These are phyloP conservation scores for Primulina eburnea DNA, from an alignment of 257 asterid genomes.

Conservation along the genomic window DNA sequence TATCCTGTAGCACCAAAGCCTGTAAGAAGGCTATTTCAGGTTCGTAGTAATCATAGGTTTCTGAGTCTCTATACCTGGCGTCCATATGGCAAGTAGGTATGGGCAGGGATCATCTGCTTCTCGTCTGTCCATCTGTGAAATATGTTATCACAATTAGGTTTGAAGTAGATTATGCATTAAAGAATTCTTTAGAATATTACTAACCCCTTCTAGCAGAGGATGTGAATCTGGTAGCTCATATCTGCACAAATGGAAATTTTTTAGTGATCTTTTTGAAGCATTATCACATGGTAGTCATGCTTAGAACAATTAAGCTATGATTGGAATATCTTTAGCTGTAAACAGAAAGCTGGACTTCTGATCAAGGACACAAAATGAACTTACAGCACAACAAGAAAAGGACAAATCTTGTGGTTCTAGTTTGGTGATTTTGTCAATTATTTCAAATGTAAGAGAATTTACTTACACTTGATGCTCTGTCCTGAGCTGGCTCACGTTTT, in stretches of 20 bases:
- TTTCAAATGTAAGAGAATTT: slow-evolving; percentile 18
- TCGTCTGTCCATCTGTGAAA: slow-evolving; percentile 75
- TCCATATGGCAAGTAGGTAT: slow-evolving; percentile 97
- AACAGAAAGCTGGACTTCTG: slow-evolving; percentile 7
- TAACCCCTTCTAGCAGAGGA: slow-evolving; percentile 80
- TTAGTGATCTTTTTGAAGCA: slow-evolving; percentile 14
- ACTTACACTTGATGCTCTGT: slow-evolving; percentile 99
- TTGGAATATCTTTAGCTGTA: background rate
- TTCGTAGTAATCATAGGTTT: background rate
- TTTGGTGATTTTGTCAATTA: slow-evolving; percentile 16
- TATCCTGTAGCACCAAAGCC: slow-evolving; percentile 18
- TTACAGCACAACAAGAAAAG: background rate
- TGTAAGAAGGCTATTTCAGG: slow-evolving; percentile 3
- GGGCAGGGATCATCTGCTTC: slow-evolving; percentile 92
- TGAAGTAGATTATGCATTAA: slow-evolving; percentile 12
- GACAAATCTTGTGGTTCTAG: slow-evolving; percentile 15
- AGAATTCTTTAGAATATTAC: slow-evolving; percentile 30
- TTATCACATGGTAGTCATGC: background rate
- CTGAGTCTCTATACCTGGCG: slow-evolving; percentile 69
- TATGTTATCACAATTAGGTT: slow-evolving; percentile 20
- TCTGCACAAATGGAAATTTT: slow-evolving; percentile 48
- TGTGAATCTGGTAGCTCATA: slow-evolving; percentile 96
- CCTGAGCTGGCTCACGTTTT: slow-evolving; percentile 78
- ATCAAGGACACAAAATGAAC: background rate
- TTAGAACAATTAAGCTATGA: background rate